Conservation (phyloP, 2,329 filamentous ascomycete species). For the Xylariomycetidae sp. region DNA sequence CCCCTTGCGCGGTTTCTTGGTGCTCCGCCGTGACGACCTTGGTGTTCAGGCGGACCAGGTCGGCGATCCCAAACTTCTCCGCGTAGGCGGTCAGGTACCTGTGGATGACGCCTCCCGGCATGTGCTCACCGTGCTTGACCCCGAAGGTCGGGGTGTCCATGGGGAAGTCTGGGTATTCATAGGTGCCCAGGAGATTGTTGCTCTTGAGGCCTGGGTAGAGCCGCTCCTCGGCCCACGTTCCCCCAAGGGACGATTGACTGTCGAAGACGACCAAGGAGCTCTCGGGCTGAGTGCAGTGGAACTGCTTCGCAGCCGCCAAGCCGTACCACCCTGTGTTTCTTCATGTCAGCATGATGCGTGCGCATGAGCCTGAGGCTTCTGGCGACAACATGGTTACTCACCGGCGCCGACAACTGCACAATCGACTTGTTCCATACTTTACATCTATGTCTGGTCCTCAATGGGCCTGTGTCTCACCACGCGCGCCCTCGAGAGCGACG, state of each 20-base stretch:
- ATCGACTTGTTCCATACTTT: conserved; percentile 37
- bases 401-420: conserved; percentile 48
- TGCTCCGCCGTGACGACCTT: conserved; percentile 46
- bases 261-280: conserved; percentile 54
- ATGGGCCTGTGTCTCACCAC: too few species aligned
- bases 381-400: conserved; percentile 26
- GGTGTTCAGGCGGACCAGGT: conserved; percentile 43
- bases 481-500: too few species aligned
- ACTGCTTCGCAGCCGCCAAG: conserved; percentile 55
- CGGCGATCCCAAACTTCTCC: conserved; percentile 42
- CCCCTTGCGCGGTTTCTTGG: conserved; percentile 31
- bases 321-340: conserved; percentile 49
- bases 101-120: conserved; percentile 51
- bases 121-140: conserved; percentile 46
- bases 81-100: conserved; percentile 52
- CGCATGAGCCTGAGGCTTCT: neutral
- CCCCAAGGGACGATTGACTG: conserved; percentile 51
- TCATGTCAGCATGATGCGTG: conserved; percentile 2
- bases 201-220: conserved; percentile 64
- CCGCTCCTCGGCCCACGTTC: conserved; percentile 62
- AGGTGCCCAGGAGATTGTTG: conserved; percentile 69
- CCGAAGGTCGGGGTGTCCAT: conserved; percentile 50
- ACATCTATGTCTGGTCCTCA: too few species aligned
- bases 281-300: conserved; percentile 52
- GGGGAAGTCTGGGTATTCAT: conserved; percentile 68